Base-by-base conservation (phyloP, 2,329 filamentous ascomycete species). In the Xylariaceae sp. region DNA sequence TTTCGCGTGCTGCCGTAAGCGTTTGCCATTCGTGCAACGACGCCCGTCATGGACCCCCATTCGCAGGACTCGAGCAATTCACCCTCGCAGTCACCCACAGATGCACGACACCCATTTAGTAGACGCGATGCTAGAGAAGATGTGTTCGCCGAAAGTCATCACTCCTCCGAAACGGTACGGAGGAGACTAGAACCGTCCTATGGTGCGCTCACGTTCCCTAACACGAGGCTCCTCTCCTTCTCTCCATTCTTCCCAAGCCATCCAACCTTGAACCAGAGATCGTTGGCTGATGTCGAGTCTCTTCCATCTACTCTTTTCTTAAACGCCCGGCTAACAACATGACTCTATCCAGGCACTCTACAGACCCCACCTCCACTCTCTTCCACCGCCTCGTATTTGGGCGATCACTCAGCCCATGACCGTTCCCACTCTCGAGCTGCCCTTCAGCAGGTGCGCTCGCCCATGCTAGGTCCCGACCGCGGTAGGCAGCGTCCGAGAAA, bases 401-500 rank as follows among this genome's bases (percentile, higher is more conserved):
- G 67, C 47, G 74, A 78, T 42, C 53, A 72, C n/a, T 57, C 63
- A 7, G 58, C 67, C 13, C 72, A 71, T 61, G 75, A 81, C 44
- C 70, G 74, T 53, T 58, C 73, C 47, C 63, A 73, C 54, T 68
- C 72, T 32, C 64, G 74, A 67, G 60, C 68, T 45, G 60, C 67
- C 61, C 58, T 65, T 40, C 70, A 72, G 32, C 61, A 71, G 24
- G 63, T 76, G 11, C 74, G 76, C 48, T 79, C 83, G 55, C 75
- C 79, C 47, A 65, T 77, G 66, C 58, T 76, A 62, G 69, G 71
- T 37, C 66, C 75, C 51, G 81, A 83, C 48, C 76, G 80, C 61
- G 74, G 77, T 57, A 78, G 78, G 39, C 70, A 72, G 20, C 79
- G 81, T 60, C 79, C 85, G 11, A 86, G 84, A 69, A 95, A 93